Evolutionary conservation across 2,329 filamentous ascomycete genomes (phyloP).

Genomic region (Colletotrichum noveboracense): DNA sequence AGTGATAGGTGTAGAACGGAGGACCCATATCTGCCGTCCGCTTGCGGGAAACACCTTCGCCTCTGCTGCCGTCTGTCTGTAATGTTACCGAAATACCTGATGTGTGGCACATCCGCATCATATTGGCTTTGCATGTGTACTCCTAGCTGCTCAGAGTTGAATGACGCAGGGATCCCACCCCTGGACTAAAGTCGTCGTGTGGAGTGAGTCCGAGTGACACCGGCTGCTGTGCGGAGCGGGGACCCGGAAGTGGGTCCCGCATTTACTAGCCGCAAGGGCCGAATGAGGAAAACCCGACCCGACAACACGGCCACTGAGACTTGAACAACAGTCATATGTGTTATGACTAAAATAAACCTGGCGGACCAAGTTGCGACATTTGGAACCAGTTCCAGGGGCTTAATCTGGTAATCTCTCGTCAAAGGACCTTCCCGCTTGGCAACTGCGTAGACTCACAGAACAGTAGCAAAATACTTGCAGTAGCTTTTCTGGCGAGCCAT

Average conservation of each 20-base stretch:
- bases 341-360: background rate
- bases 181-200: background rate
- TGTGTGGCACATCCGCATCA: background rate
- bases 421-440: background rate
- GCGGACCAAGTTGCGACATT: background rate
- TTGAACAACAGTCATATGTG: background rate
- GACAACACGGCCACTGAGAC: background rate
- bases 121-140: background rate
- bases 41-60: background rate
- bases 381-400: background rate
- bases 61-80: background rate
- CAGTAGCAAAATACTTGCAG: background rate
- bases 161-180: background rate
- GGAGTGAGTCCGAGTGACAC: background rate
- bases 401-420: background rate
- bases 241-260: background rate
- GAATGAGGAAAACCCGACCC: background rate
- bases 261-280: background rate
- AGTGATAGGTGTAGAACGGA: background rate
- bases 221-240: background rate
- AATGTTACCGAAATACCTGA: background rate
- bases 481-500: background rate
- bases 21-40: background rate
- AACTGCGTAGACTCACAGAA: background rate
- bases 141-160: background rate